Conservation (phyloP, 768 basidiomycete genomes). For the Russula vinacea region DNA sequence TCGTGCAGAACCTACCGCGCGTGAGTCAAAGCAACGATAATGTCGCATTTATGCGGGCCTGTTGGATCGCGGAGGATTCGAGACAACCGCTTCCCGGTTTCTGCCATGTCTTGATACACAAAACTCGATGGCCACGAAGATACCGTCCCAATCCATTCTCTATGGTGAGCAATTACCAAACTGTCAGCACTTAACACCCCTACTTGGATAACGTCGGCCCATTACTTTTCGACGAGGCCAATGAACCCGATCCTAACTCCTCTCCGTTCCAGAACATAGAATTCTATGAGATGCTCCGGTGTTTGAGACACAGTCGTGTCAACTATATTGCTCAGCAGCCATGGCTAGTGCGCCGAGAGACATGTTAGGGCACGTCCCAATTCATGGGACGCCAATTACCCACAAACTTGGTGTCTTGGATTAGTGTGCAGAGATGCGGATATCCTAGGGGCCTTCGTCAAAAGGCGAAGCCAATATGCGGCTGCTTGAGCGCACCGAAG, state of each 20-base stretch:
- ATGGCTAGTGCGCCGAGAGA: constrained; percentile 52
- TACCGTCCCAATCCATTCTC: constrained; percentile 88
- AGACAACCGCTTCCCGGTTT: constrained; percentile 72
- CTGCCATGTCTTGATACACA: constrained; percentile 68
- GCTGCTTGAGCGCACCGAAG: constrained; percentile 50
- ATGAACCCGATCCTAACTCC: constrained; percentile 77
- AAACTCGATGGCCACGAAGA: constrained; percentile 84
- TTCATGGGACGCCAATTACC: constrained; percentile 32
- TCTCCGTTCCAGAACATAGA: constrained; percentile 61
- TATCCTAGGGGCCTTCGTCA: constrained; percentile 45
- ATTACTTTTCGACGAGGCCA: constrained; percentile 82
- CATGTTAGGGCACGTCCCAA: background rate
- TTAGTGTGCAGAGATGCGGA: constrained; percentile 61
- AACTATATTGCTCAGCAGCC: constrained; percentile 86
- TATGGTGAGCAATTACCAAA: constrained; percentile 33
- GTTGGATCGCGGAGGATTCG: constrained; percentile 64
- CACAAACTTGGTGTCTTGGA: constrained; percentile 73
- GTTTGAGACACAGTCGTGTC: constrained; percentile 60
- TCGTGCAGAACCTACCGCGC: constrained; percentile 48
- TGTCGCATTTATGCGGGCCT: constrained; percentile 67
- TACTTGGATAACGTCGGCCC: background rate
- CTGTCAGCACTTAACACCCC: background rate
- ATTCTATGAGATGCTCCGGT: constrained; percentile 61
- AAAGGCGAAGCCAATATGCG: background rate
- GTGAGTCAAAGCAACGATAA: constrained; percentile 86